Evolutionary conservation across 225 moss, liverwort and hornwort genomes (phyloP).

Genomic region (Asterella californica): DNA sequence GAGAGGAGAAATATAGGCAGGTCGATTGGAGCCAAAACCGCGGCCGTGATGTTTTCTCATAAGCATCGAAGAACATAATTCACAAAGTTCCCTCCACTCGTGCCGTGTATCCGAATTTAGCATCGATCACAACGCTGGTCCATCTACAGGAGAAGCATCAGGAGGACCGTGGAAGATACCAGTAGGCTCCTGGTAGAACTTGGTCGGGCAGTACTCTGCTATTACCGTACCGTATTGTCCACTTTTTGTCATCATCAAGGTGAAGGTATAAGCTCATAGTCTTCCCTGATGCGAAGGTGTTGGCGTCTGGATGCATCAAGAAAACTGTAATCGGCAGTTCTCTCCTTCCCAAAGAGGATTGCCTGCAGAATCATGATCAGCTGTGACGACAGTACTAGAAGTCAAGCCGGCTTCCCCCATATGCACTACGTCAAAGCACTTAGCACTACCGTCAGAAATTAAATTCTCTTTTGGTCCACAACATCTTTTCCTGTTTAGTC

Average conservation of each 20-base stretch:
- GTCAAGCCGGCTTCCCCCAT: conserved; percentile 45
- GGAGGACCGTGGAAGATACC: conserved; percentile 41
- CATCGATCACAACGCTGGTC: conserved; percentile 37
- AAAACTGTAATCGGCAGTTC: conserved; percentile 30
- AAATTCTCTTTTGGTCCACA: no score
- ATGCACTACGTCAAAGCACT: conserved; percentile 10
- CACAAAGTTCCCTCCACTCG: conserved; percentile 39
- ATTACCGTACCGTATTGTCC: conserved; percentile 44
- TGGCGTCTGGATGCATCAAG: conserved; percentile 27
- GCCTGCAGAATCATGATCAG: conserved; percentile 42
- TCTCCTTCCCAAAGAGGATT: conserved; percentile 45
- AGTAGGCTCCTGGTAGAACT: conserved; percentile 41
- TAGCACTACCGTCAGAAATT: no score
- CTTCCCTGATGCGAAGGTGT: conserved; percentile 36
- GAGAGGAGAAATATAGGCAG: conserved; percentile 34
- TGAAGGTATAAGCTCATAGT: conserved; percentile 52
- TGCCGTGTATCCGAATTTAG: conserved; percentile 30
- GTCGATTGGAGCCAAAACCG: conserved; percentile 29
- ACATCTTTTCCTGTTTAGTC: no score
- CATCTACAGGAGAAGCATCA: conserved; percentile 23
- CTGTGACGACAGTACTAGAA: conserved; percentile 24
- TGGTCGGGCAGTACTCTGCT: conserved; percentile 32
- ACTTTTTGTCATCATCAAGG: conserved; percentile 39
- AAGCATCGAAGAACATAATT: conserved; percentile 50
- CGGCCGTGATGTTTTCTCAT: conserved; percentile 49